Base-by-base conservation (phyloP, 345 rosid species). In the Citrus trifoliata region DNA sequence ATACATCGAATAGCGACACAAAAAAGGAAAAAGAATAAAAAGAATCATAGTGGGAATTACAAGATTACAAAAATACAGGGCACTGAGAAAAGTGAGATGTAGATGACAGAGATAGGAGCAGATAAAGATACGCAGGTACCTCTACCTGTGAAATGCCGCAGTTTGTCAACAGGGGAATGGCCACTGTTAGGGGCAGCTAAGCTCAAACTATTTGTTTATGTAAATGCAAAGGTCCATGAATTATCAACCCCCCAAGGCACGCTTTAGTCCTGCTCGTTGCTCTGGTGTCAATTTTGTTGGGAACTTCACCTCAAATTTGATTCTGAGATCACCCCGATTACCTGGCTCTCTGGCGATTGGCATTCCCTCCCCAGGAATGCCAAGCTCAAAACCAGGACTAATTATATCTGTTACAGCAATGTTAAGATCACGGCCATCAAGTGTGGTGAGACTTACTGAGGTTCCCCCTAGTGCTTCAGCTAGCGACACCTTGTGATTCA, bases 391-490 rank as follows among this genome's bases (percentile, higher is more conserved):
- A 16, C 97, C 97, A 0, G 98, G 98, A 84, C 85, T 92, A 16
- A 94, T 83, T 13, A 96, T 87, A 9, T 96, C 93, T 2, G 89
- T 83, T 18, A 94, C 97, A 0, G 88, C 88, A 75, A 94, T 86
- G 0, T 92, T 82, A 51, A 96, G 85, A 42, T 77, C 78, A 21
- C 95, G 88, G 4, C 95, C 93, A 56, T 94, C 98, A 1, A 96
- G 91, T 5, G 90, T 90, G 33, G 83, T 77, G 42, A 96, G 81
- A 46, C 77, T 85, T 30, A 93, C 88, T 0, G 87, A 83, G 18
- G 93, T 87, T 48, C 99, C 98, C 33, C 97, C 98, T 28, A 94
- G 81, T 53, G 99, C 99, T 77, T 96, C 98, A 0, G 94, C 97
- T 8, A 96, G 87, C 1, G 93, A 73, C 22, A 96, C 87, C 75